These are phyloP conservation scores for Pichia sporocuriosa DNA, from an alignment of 805 yeast species.

Conservation along the genomic window DNA sequence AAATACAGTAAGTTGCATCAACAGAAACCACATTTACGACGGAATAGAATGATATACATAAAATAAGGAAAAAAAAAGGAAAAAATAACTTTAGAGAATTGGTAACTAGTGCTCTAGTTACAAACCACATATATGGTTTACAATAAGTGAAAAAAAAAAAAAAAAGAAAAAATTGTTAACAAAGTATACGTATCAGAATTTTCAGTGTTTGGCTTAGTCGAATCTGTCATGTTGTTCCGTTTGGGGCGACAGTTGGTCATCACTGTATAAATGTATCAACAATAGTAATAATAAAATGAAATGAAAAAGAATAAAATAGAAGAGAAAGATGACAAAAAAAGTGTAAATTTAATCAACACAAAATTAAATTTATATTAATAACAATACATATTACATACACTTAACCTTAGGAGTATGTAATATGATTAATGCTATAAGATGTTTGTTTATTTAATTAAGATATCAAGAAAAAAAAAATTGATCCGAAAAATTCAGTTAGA, in stretches of 20 bases:
- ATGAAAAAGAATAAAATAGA: neutral
- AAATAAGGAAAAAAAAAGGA: too few relatives aligned
- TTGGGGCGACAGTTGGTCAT: constrained; percentile 75
- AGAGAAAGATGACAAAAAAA: neutral
- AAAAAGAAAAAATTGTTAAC: neutral
- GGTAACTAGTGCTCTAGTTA: neutral
- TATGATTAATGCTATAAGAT: too few relatives aligned
- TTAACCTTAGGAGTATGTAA: too few relatives aligned
- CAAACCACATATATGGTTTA: neutral
- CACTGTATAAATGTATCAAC: constrained; percentile 30
- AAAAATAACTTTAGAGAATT: too few relatives aligned
- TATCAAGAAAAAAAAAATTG: too few relatives aligned
- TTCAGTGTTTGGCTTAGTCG: constrained; percentile 65
- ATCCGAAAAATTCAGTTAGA: too few relatives aligned
- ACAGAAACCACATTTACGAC: constrained; percentile 26
- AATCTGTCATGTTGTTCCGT: constrained; percentile 64
- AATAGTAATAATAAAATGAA: neutral
- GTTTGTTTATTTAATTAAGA: too few relatives aligned
- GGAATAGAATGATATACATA: too few relatives aligned
- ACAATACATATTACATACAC: too few relatives aligned
- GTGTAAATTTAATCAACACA: too few relatives aligned
- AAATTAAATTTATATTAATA: too few relatives aligned
- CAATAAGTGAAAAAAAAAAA: neutral
- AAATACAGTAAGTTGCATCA: constrained; percentile 36
- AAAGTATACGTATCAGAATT: constrained; percentile 43